These are phyloP conservation scores for Dictyostelium discoideum DNA, from an alignment of 78 protist species.

Conservation along the genomic window DNA sequence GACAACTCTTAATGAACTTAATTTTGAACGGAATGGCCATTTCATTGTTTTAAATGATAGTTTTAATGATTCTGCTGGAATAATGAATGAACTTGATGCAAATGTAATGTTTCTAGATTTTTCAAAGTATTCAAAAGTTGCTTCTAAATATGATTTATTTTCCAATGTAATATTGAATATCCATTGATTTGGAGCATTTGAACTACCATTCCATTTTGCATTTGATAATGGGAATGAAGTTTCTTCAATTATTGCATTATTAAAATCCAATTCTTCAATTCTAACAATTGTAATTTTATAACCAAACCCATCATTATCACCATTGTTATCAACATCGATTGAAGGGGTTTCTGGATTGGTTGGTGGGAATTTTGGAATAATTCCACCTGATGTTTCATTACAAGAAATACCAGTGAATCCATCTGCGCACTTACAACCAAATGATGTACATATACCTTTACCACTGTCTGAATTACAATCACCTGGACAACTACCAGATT, in stretches of 20 bases:
- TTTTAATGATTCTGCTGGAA: conserved; percentile 7
- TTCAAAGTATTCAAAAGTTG: background rate
- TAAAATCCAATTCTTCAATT: background rate
- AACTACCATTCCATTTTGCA: background rate
- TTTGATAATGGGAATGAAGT: background rate
- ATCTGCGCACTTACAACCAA: too few species aligned
- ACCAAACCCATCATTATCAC: too few species aligned
- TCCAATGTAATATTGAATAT: background rate
- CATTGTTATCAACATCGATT: too few species aligned
- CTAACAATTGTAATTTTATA: background rate
- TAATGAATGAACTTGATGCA: background rate
- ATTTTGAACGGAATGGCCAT: background rate
- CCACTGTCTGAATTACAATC: too few species aligned
- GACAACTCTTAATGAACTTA: background rate
- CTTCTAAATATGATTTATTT: background rate
- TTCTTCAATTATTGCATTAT: background rate
- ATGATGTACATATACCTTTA: too few species aligned
- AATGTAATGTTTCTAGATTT: background rate
- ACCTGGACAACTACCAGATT: too few species aligned
- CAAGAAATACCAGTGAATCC: too few species aligned
- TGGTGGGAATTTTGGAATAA: too few species aligned
- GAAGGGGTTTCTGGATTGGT: too few species aligned
- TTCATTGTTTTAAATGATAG: background rate
- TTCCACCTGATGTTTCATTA: too few species aligned
- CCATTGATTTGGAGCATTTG: background rate